Base-by-base conservation (phyloP, 805 yeast genomes). In the Saturnispora gosingensis region DNA sequence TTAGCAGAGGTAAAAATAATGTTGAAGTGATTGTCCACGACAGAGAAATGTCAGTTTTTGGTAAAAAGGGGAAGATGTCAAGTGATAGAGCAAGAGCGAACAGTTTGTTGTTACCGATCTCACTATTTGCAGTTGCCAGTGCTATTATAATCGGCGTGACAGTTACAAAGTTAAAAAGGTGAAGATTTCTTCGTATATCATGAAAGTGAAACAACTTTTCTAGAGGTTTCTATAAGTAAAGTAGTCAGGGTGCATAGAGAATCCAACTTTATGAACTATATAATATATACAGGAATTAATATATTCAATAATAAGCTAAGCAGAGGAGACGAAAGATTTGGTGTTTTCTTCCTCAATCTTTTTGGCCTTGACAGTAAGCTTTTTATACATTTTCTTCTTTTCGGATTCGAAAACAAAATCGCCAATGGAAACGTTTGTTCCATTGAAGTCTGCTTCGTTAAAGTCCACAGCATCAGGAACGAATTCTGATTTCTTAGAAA, bases 21-120 rank as follows among this genome's bases (percentile, higher is more conserved):
- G 85, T 87, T 8, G 95, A 87, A 58, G 66, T 88, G 40, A 79
- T 74, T 57, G 69, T 88, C 43, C 95, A 87, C 63, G 83, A 82
- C 61, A 78, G 83, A 0, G 81, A 82, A 57, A 75, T 75, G 49
- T 20, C 35, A 9, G 5, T 50, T 7, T 44, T 50, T n/a, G 56
- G 54, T n/a, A 48, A 47, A 18, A 53, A 52, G 38, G 53, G 54
- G 10, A 50, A 42, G n/a, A n/a, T 51, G 36, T 7, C 28, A 34
- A 30, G n/a, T 42, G 1, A 60, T 15, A 43, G 27, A 16, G 2
- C 11, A 10, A 25, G n/a, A 13, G 42, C 18, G 18, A 30, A 18
- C 9, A 48, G 28, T 42, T 40, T 32, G 15, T n/a, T 86, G 40
- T 66, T 85, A n/a, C 82, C 88, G 2, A 83, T 88, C 3, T 81